Percentiles rank a stretch among this genome's conserved stretches.
phyloP scores from a whole-genome alignment of 495 filamentous ascomycete species.

The Penicillium samsonianum region DNA sequence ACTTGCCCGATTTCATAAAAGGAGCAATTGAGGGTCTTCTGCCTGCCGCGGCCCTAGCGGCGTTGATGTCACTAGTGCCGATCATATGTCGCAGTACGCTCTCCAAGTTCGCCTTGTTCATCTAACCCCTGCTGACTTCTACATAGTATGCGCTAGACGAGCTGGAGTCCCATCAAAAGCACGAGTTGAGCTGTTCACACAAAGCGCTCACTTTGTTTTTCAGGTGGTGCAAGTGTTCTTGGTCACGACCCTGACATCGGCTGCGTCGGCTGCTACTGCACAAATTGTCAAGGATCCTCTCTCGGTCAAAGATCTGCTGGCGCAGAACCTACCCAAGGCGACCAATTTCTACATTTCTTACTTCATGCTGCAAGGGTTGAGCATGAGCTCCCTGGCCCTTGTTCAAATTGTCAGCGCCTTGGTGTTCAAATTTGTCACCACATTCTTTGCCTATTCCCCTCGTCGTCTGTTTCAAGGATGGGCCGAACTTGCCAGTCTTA shows the following conservation, averaged over 20 bases:
- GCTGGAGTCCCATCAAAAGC: slow-evolving; percentile 75
- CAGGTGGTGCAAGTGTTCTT: slow-evolving; percentile 92
- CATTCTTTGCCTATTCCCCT: slow-evolving; percentile 62
- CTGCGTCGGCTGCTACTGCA: slow-evolving; percentile 64
- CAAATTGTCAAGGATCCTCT: slow-evolving; percentile 66
- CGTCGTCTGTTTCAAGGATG: slow-evolving; percentile 64
- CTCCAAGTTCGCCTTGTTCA: not conserved
- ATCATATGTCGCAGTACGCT: slow-evolving; percentile 73
- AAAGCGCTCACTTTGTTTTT: slow-evolving; percentile 88
- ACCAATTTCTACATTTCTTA: slow-evolving; percentile 93
- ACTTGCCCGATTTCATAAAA: slow-evolving; percentile 67
- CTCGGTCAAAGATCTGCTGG: slow-evolving; percentile 62
- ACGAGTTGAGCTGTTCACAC: slow-evolving; percentile 78
- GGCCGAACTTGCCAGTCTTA: slow-evolving; percentile 58
- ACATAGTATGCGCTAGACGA: slow-evolving; percentile 65
- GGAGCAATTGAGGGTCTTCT: slow-evolving; percentile 80
- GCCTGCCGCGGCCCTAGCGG: slow-evolving; percentile 70
- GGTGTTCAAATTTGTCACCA: slow-evolving; percentile 74
- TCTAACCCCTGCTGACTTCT: slow-evolving; percentile 19
- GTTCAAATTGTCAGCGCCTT: slow-evolving; percentile 73
- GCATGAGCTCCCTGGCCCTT: slow-evolving; percentile 67
- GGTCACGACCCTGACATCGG: slow-evolving; percentile 74
- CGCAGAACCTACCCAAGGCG: slow-evolving; percentile 71
- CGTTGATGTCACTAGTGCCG: slow-evolving; percentile 86
- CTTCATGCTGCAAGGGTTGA: slow-evolving; percentile 85